These are phyloP conservation scores for Balansia obtecta DNA, from an alignment of 2,329 filamentous ascomycete species.

Conservation along the genomic window DNA sequence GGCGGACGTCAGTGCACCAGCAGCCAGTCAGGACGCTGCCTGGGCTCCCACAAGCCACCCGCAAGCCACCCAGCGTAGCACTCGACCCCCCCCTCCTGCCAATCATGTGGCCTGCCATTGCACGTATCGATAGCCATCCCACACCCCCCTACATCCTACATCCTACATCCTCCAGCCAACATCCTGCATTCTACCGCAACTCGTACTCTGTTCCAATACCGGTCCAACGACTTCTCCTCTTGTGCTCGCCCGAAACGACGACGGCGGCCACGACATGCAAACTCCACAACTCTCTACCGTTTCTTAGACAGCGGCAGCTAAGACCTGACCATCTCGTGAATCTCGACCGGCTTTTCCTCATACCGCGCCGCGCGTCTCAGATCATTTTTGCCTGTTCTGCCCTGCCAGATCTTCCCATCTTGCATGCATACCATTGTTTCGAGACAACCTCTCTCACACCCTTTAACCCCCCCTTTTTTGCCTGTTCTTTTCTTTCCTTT, in stretches of 20 bases:
- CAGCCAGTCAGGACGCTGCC: background rate
- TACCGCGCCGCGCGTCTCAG: background rate
- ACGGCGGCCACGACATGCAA: background rate
- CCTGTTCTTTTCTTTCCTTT: background rate
- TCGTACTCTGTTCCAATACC: too few relatives aligned
- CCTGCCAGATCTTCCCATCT: conserved; percentile 11
- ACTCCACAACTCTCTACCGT: conserved; percentile 3
- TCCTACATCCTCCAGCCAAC: too few relatives aligned
- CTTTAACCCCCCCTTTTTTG: background rate
- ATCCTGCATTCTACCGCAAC: too few relatives aligned
- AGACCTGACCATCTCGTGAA: conserved; percentile 15
- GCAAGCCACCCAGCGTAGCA: conserved; percentile 9
- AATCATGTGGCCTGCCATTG: conserved; percentile 20
- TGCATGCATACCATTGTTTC: conserved; percentile 3
- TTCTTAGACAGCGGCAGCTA: background rate
- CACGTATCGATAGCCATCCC: conserved; percentile 11
- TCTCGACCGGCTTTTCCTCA: conserved; percentile 1
- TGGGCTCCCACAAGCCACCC: conserved; percentile 7
- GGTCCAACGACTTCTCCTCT: background rate
- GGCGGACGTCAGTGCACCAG: background rate
- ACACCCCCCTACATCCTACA: conserved; percentile 8
- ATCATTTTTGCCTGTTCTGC: conserved; percentile 9
- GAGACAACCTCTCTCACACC: conserved; percentile 9
- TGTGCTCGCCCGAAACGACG: background rate
- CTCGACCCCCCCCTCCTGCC: conserved; percentile 11